Percentiles rank a stretch among this genome's conserved stretches.
These are phyloP conservation scores for Candida insectorum DNA, from an alignment of 805 yeast species.

Conservation along the genomic window DNA sequence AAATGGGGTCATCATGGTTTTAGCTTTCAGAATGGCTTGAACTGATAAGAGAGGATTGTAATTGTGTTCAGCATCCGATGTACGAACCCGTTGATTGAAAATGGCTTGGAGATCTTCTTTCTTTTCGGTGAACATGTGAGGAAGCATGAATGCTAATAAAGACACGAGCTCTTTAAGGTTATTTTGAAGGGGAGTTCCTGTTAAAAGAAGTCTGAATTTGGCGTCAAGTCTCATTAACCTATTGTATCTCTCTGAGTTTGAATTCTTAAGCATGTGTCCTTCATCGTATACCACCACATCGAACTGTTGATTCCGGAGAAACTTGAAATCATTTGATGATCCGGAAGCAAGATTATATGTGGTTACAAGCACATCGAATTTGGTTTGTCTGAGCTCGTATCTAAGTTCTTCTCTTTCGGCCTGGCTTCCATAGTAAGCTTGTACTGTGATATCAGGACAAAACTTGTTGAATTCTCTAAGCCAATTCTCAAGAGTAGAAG, in stretches of 20 bases:
- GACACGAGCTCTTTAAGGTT: slow-evolving; percentile 89
- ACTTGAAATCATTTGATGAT: slow-evolving; percentile 73
- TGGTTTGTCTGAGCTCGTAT: slow-evolving; percentile 53
- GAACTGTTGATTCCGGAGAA: slow-evolving; percentile 69
- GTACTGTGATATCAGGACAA: slow-evolving; percentile 76
- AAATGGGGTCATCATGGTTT: slow-evolving; percentile 98
- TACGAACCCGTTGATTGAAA: slow-evolving; percentile 83
- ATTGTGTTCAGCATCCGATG: slow-evolving; percentile 43
- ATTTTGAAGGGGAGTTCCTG: slow-evolving; percentile 97
- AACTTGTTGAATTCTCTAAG: slow-evolving; percentile 88
- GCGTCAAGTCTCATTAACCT: slow-evolving; percentile 84
- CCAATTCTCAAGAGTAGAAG: slow-evolving; percentile 97
- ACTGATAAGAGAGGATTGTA: slow-evolving; percentile 82
- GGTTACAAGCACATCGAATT: slow-evolving; percentile 87
- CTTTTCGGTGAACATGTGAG: slow-evolving; percentile 73
- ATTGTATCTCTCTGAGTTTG: slow-evolving; percentile 78
- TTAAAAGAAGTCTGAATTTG: slow-evolving; percentile 77
- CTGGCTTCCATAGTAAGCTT: slow-evolving; percentile 91
- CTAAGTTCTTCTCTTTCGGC: slow-evolving; percentile 83
- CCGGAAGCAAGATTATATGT: slow-evolving; percentile 93
- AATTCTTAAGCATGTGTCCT: slow-evolving; percentile 95
- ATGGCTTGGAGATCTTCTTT: slow-evolving; percentile 77
- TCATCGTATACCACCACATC: slow-evolving; percentile 94
- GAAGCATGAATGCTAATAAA: slow-evolving; percentile 85
- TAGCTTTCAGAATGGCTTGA: slow-evolving; percentile 90